Evolutionary conservation across 129 eudicot genomes (phyloP), one percentile per base, ranked within the genome.

Genomic region (Lactuca saligna): DNA sequence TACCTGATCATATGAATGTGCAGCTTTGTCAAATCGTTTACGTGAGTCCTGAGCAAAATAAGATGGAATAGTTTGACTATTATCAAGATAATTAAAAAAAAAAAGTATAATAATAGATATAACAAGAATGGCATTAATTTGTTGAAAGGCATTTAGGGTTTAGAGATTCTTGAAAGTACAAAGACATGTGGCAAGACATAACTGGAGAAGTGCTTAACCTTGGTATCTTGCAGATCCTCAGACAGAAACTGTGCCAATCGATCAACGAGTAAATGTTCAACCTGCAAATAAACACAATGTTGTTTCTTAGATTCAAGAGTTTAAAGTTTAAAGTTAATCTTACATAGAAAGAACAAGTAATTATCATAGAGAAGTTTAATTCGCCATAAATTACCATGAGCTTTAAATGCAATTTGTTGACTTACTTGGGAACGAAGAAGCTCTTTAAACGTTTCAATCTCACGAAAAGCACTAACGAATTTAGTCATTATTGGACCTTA

Each of bases 341-440:
- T 6, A 46, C 15, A 42, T 42, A 42, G 32, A 54, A 20, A 56
- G 29, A 17, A 56, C 31, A 8, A 17, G 32, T 70, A 70, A 57
- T 8, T 41, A 56, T 41, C 33, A 69, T 57, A 2, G 3, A 16
- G 6, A 38, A 61, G 17, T 15, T 12, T 37, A 60, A 35, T 33
- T 16, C 11, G 1, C 75, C 38, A 58, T 65, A 6, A 56, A 65
- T 54, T 31, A 68, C 29, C 44, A 75, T 57, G 37, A 54, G 64
- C 33, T 68, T 35, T 34, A 69, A 35, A 75, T 63, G 17, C 64
- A 62, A 58, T 32, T n/a, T 6, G 69, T 57, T 64, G 73, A 80
- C 89, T 74, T 77, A 94, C 99, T 81, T 94, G 99, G 46, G 97
- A 89, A 78, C 99, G 90, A 71, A 94, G 97, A 78, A 89, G 91